These are phyloP conservation scores for Ceratocystiopsis sp. DNA, from an alignment of 2,329 filamentous ascomycete species.

Conservation along the genomic window DNA sequence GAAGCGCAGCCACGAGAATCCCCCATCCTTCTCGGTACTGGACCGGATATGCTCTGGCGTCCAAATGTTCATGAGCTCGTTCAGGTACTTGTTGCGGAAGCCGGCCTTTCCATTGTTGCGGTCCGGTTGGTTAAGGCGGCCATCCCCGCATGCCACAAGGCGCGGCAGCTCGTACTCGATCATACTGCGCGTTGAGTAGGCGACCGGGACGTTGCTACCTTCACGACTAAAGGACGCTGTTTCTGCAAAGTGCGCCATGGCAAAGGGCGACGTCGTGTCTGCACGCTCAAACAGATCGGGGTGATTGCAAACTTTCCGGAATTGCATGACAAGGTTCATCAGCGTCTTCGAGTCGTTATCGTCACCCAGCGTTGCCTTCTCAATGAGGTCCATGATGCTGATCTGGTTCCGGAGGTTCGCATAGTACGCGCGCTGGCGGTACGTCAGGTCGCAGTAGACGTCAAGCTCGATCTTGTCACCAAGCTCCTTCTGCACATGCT, in stretches of 20 bases:
- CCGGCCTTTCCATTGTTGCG: conserved; percentile 59
- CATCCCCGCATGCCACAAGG: conserved; percentile 65
- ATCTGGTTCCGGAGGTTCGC: conserved; percentile 88
- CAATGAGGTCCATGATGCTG: conserved; percentile 95
- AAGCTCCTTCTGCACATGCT: conserved; percentile 96
- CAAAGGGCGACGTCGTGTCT: conserved; percentile 74
- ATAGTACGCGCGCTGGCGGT: conserved; percentile 89
- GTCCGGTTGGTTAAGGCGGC: conserved; percentile 58
- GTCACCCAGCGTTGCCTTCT: conserved; percentile 87
- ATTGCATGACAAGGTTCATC: conserved; percentile 99
- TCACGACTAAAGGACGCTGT: conserved; percentile 91
- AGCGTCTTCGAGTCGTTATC: conserved; percentile 88
- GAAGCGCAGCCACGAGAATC: conserved; percentile 85
- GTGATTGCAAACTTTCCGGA: conserved; percentile 98
- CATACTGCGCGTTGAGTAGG: conserved; percentile 72
- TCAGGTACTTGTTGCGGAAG: conserved; percentile 60
- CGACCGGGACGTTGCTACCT: conserved; percentile 59
- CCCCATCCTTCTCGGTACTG: conserved; percentile 40
- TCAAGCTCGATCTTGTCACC: conserved; percentile 97
- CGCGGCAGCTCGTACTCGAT: conserved; percentile 75
- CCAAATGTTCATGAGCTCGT: conserved; percentile 83
- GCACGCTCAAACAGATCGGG: conserved; percentile 92
- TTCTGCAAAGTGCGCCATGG: conserved; percentile 77
- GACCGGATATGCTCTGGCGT: conserved; percentile 58
- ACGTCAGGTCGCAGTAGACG: conserved; percentile 91